Percentiles rank a stretch among this genome's conserved stretches.
phyloP scores from a whole-genome alignment of 768 basidiomycete species.

The Mycena metata region DNA sequence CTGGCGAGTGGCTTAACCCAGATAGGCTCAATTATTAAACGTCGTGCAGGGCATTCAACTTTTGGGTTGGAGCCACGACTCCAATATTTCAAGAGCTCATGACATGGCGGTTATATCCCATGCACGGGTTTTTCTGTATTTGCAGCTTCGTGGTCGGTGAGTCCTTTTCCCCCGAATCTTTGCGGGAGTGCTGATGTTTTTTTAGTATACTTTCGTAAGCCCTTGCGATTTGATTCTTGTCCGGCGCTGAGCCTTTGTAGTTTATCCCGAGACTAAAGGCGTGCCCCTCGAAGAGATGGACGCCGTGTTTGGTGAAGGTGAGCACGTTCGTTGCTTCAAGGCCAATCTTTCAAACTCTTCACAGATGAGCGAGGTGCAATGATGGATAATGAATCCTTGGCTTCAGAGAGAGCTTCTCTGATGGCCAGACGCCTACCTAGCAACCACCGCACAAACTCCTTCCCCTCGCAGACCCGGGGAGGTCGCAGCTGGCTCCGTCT shows the following conservation, averaged over 20 bases:
- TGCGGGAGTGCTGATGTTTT: constrained; percentile 29
- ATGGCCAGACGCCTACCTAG: constrained; percentile 56
- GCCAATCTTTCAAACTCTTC: constrained; percentile 13
- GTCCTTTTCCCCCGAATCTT: constrained; percentile 34
- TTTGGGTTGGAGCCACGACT: constrained; percentile 89
- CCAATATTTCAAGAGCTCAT: constrained; percentile 90
- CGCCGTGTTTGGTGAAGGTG: constrained; percentile 89
- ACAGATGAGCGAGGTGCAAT: constrained; percentile 65
- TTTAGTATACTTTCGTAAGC: constrained; percentile 83
- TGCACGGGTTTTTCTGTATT: constrained; percentile 94
- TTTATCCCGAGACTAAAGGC: constrained; percentile 90
- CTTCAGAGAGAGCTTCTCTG: constrained; percentile 68
- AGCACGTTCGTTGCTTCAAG: constrained; percentile 24
- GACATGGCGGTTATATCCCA: constrained; percentile 92
- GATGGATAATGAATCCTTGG: constrained; percentile 66
- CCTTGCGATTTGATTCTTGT: background rate
- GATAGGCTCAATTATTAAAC: background rate
- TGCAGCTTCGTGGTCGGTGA: constrained; percentile 86
- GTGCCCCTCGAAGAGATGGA: constrained; percentile 94
- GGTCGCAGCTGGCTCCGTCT: constrained; percentile 66
- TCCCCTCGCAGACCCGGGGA: constrained; percentile 33
- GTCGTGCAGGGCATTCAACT: constrained; percentile 79
- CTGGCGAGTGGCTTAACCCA: constrained; percentile 14
- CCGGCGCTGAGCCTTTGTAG: constrained; percentile 51
- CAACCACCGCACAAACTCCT: constrained; percentile 49